Evolutionary conservation across 805 yeast species (phyloP).

Genomic region (Starmerella tilneyi): DNA sequence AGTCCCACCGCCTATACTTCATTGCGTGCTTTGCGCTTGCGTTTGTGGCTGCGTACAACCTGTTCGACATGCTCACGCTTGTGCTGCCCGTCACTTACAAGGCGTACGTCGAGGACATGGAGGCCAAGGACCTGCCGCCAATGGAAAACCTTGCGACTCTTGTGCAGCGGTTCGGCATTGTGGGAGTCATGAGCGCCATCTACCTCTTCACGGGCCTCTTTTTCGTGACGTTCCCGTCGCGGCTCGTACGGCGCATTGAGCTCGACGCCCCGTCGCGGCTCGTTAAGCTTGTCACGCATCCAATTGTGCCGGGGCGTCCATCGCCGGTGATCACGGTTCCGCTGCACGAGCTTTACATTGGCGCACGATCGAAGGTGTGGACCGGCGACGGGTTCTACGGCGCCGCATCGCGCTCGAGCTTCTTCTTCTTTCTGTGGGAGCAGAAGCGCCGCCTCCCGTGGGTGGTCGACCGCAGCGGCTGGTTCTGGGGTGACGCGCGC

Average conservation of each 20-base stretch:
- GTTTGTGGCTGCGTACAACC: conserved; percentile 57
- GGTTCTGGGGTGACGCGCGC: conserved; percentile 89
- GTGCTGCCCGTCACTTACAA: conserved; percentile 43
- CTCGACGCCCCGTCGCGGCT: conserved; percentile 51
- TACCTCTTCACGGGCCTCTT: conserved; percentile 38
- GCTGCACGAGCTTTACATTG: conserved; percentile 43
- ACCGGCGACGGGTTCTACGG: conserved; percentile 86
- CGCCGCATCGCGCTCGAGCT: conserved; percentile 61
- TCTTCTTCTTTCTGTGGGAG: conserved; percentile 64
- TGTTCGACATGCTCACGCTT: conserved; percentile 45
- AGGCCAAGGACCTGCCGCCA: conserved; percentile 36
- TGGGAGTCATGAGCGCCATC: conserved; percentile 30
- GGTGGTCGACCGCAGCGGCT: conserved; percentile 75
- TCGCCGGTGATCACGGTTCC: conserved; percentile 68
- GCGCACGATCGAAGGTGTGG: conserved; percentile 58
- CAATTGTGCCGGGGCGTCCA: conserved; percentile 62
- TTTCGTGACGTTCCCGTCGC: conserved; percentile 50
- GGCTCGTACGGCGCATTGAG: conserved; percentile 67
- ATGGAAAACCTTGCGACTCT: conserved; percentile 33
- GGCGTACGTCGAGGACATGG: conserved; percentile 42
- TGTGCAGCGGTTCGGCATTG: conserved; percentile 32
- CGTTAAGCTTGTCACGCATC: conserved; percentile 61
- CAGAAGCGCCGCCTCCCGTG: conserved; percentile 48
- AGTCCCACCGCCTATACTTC: conserved; percentile 70
- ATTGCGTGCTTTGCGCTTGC: conserved; percentile 59